Base-by-base conservation (phyloP, 257 asterid genomes). In the Nemophila menziesii region DNA sequence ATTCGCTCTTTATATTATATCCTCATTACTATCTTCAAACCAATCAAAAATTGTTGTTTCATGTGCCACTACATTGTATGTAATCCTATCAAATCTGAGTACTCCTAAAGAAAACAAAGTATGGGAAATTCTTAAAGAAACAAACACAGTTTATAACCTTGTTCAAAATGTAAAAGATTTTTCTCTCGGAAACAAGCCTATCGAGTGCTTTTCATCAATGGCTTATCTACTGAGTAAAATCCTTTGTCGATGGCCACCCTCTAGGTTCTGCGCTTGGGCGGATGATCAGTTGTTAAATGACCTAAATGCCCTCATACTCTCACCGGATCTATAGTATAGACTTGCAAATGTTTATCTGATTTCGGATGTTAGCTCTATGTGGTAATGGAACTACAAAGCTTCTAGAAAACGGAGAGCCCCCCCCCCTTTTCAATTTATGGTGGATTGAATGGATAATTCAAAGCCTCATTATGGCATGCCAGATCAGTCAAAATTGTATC, bases 171-270 rank as follows among this genome's bases (percentile, higher is more conserved):
- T 89, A 44, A 80, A 75, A 63, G 70, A 57, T 50, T 73, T 40
- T 51, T 41, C 33, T 24, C 33, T 38, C 41, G 69, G 44, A 11
- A 62, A 71, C 49, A 70, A 60, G 40, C 71, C 82, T 29, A 51
- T 50, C 18, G 92, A 78, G 49, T 76, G 70, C 66, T 68, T 77
- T 42, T 69, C 60, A 64, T 84, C 73, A 69, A 78, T 84, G 80
- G 78, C 75, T 36, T 68, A 68, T 72, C 67, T 74, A 53, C 68
- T 89, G 66, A 78, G 90, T 72, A 79, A 76, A 70, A 72, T 89
- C 46, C 56, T 80, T 56, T 79, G 82, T 90, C 70, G 71, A 63
- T 89, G 98, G 85, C 86, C 95, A 34, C 69, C 73, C 47, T 66
- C 80, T 34, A 77, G 95, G 54, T 76, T 69, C 54, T 46, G 52